A percentile compares a stretch with the other conserved stretches of the same genome.
These are phyloP conservation scores for Nicotiana paniculata DNA, from an alignment of 257 asterid genomes.

Conservation along the genomic window DNA sequence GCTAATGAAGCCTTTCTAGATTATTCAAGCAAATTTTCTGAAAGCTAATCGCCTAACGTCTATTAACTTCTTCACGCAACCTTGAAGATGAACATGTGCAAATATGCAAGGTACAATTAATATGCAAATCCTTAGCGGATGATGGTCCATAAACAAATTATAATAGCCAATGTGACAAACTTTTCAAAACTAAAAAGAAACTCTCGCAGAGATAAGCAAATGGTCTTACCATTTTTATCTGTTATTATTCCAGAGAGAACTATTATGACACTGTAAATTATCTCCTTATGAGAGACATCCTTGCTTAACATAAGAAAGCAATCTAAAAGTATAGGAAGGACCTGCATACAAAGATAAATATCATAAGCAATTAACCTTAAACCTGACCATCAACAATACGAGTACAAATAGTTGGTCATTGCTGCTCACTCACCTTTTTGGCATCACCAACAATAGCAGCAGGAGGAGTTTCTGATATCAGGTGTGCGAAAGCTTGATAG, in stretches of 20 bases:
- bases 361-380: slow-evolving; percentile 10
- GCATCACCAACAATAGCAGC: slow-evolving; percentile 69
- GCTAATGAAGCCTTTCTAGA: neutral
- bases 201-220: neutral
- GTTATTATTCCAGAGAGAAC: slow-evolving; percentile 71
- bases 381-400: neutral
- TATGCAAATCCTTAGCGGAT: neutral
- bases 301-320: slow-evolving; percentile 52
- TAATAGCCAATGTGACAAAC: too few species aligned
- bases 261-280: slow-evolving; percentile 55
- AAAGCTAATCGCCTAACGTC: neutral
- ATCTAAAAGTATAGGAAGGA: slow-evolving; percentile 66
- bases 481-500: slow-evolving; percentile 62
- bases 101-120: neutral
- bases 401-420: neutral
- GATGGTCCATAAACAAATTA: neutral
- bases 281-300: slow-evolving; percentile 52
- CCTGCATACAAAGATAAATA: slow-evolving; percentile 39
- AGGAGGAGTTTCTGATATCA: slow-evolving; percentile 67
- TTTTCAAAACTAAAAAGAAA: neutral
- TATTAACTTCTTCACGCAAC: neutral
- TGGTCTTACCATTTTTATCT: slow-evolving; percentile 62
- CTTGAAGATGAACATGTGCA: neutral
- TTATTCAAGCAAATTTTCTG: neutral
- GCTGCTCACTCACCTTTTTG: slow-evolving; percentile 46